These are phyloP conservation scores for Sphaerosporella brunnea DNA, from an alignment of 495 filamentous ascomycete species.

Conservation along the genomic window DNA sequence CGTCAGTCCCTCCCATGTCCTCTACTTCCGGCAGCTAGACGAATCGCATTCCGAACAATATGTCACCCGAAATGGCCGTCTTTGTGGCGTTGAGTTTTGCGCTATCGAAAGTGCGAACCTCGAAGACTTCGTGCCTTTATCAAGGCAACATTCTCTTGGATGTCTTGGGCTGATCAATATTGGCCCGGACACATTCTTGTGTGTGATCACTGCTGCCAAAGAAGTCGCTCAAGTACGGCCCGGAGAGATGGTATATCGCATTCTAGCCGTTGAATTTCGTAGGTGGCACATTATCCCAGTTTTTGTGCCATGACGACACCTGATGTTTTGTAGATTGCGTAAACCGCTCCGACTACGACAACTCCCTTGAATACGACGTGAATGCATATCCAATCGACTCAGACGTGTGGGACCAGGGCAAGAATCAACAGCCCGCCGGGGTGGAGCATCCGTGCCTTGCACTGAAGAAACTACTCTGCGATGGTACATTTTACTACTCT, in stretches of 20 bases:
- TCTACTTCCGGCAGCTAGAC: no score
- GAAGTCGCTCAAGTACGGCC: conserved; percentile 69
- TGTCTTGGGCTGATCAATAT: conserved; percentile 83
- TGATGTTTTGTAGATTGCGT: conserved; percentile 45
- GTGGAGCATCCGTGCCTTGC: conserved; percentile 77
- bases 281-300: no score
- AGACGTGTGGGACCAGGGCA: conserved; percentile 41
- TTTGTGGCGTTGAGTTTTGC: conserved; percentile 79
- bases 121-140: conserved; percentile 52
- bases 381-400: conserved; percentile 36
- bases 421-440: conserved; percentile 38
- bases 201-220: conserved; percentile 62
- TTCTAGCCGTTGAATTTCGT: conserved; percentile 77
- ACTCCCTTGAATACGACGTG: conserved; percentile 41
- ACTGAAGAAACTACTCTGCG: conserved; percentile 73
- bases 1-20: conserved; percentile 53
- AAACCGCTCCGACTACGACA: conserved; percentile 66
- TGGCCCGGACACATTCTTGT: conserved; percentile 72
- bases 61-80: conserved; percentile 28
- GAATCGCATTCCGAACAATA: conserved; percentile 40
- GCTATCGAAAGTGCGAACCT: conserved; percentile 46
- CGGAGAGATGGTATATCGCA: conserved; percentile 73
- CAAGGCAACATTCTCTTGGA: conserved; percentile 59
- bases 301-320: neutral
- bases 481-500: conserved; percentile 97